Base-by-base conservation (phyloP, 345 rosid species). In the Salix dunnii region DNA sequence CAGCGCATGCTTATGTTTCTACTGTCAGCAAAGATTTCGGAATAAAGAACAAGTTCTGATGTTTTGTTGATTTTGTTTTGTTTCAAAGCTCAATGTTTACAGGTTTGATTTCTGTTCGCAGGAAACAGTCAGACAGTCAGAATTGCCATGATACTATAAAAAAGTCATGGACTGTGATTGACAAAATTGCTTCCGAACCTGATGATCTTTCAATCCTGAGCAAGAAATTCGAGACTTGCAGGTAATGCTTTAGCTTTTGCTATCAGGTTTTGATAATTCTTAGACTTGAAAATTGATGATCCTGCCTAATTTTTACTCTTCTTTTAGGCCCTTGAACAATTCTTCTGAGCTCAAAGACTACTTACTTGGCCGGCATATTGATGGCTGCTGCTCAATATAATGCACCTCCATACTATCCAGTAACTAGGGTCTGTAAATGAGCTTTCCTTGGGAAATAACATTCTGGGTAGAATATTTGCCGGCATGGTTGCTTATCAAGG, bases 171-270 rank as follows among this genome's bases (percentile, higher is more conserved):
- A 18, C 55, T 1, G 85, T 66, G 68, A 78, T 84, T 7, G 84
- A 80, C 20, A 67, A 66, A 62, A 71, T 71, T 73, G 85, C 81
- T 27, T 67, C 77, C 21, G 20, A 67, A 46, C 67, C 73, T 5
- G 65, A 73, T 27, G 84, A 84, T 9, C 85, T 86, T 66, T 21
- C 74, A 20, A 33, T 67, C 51, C 83, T 86, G 25, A 71, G 82
- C 79, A 73, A 72, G 17, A 70, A 42, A 20, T 85, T 85, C 76
- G 79, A 79, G 9, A 72, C 82, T n/a, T 85, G 88, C 86, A 55
- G 9, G 87, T 85, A 79, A 76, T 30, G 43, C 17, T 21, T 0
- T 13, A 6, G 3, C 28, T 65, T 64, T 40, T 36, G 6, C 8
- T 12, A n/a, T n/a, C 6, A 0, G 3, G 7, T 6, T 21, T 38